These are phyloP conservation scores for Cutaneotrichosporon sp. DNA, from an alignment of 1,284 basidiomycete species.

Conservation along the genomic window DNA sequence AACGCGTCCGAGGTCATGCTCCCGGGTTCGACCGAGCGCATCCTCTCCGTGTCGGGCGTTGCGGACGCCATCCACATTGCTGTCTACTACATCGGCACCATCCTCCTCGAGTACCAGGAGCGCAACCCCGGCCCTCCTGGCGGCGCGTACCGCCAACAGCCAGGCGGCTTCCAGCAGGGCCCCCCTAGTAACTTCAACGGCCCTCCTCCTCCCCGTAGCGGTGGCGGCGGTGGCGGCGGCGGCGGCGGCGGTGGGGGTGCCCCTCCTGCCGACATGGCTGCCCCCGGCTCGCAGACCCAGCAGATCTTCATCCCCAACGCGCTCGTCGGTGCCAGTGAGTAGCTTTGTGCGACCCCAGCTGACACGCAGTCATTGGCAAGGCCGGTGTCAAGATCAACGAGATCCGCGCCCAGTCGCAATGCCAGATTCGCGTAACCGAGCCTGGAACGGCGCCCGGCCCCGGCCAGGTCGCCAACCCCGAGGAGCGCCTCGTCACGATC, in stretches of 20 bases:
- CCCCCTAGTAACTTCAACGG: conserved; percentile 27
- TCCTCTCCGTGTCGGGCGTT: conserved; percentile 95
- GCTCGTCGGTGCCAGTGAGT: conserved; percentile 81
- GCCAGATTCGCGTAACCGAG: conserved; percentile 99
- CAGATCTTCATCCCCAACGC: conserved; percentile 99
- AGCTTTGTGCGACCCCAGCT: not conserved
- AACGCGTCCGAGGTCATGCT: conserved; percentile 98
- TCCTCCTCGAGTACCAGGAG: conserved; percentile 92
- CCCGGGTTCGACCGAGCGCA: conserved; percentile 98
- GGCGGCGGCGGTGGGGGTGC: conserved; percentile 21
- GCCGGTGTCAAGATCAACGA: conserved; percentile 99
- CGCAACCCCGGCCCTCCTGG: conserved; percentile 55
- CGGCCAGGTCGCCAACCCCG: conserved; percentile 59
- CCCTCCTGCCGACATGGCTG: conserved; percentile 19
- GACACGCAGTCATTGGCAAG: conserved; percentile 78
- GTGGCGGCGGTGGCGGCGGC: conserved; percentile 5
- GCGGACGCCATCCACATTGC: conserved; percentile 99
- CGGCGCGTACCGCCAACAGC: conserved; percentile 48
- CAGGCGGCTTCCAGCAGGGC: conserved; percentile 22
- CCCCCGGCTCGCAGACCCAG: conserved; percentile 73
- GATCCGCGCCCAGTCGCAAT: conserved; percentile 87
- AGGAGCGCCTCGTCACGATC: conserved; percentile 89
- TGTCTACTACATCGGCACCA: conserved; percentile 97
- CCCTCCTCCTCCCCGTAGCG: conserved; percentile 13
- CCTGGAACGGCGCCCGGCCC: conserved; percentile 66